phyloP scores from a whole-genome alignment of 257 asterid genomes.

The Plantago elongata region DNA sequence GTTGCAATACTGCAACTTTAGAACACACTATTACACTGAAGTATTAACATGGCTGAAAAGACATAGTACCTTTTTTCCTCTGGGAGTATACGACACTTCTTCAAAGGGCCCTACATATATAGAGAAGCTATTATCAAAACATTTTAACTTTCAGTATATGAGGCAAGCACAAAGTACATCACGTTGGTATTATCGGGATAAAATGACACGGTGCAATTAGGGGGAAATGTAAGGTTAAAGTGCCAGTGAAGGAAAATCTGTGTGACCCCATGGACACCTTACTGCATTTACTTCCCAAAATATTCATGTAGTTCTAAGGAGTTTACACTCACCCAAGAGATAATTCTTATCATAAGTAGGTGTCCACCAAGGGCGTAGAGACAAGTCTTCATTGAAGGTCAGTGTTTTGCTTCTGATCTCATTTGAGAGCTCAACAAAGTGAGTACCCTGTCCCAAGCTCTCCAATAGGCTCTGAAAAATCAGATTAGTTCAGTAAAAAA shows the following conservation, averaged over 20 bases:
- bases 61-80: slow-evolving; percentile 58
- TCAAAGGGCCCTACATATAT: slow-evolving; percentile 78
- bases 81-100: slow-evolving; percentile 64
- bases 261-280: neutral
- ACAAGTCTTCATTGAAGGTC: slow-evolving; percentile 82
- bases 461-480: slow-evolving; percentile 54
- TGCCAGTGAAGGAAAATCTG: slow-evolving; percentile 2
- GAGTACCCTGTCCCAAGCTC: slow-evolving; percentile 59
- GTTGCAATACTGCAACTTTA: neutral
- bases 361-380: slow-evolving; percentile 98
- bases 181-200: neutral
- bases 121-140: slow-evolving; percentile 15
- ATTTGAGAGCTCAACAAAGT: slow-evolving; percentile 69
- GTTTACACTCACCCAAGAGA: slow-evolving; percentile 70
- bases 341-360: slow-evolving; percentile 79
- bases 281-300: neutral
- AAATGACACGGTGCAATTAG: neutral
- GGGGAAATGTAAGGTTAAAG: neutral
- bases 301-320: slow-evolving; percentile 9
- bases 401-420: slow-evolving; percentile 63
- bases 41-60: slow-evolving; percentile 5
- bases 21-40: neutral
- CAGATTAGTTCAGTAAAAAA: slow-evolving; percentile 9
- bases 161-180: neutral
- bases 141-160: neutral